Conservation (phyloP, 352 stramenopile genomes). For the Pythium apleroticum region DNA sequence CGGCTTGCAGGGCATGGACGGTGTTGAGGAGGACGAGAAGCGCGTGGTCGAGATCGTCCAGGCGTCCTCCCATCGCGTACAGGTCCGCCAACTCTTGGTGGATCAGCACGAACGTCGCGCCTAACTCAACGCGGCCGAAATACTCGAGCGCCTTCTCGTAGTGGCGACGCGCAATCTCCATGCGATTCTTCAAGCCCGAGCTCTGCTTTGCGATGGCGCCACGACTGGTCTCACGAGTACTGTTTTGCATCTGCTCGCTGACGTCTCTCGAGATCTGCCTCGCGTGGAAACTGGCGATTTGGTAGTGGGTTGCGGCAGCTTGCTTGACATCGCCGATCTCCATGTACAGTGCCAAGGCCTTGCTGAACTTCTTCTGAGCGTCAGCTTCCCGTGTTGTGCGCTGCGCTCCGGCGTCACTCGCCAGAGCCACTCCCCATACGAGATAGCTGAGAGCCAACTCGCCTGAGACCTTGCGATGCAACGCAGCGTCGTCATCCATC, state of each 20-base stretch:
- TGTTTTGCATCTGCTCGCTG: conserved; percentile 13
- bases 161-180: conserved; percentile 82
- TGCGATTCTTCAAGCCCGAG: conserved; percentile 47
- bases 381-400: conserved; percentile 46
- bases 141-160: conserved; percentile 85
- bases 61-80: conserved; percentile 59
- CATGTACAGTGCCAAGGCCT: conserved; percentile 69
- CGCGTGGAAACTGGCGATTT: conserved; percentile 80
- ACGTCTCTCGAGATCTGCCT: conserved; percentile 51
- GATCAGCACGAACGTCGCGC: conserved; percentile 81
- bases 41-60: conserved; percentile 78
- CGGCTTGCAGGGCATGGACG: conserved; percentile 56
- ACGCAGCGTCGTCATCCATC: conserved; percentile 46
- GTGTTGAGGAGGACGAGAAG: conserved; percentile 77
- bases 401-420: conserved; percentile 23
- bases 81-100: conserved; percentile 79
- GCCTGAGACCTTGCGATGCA: conserved; percentile 75
- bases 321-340: conserved; percentile 76
- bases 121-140: conserved; percentile 67
- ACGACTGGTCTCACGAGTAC: not conserved
- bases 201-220: conserved; percentile 7
- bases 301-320: conserved; percentile 77
- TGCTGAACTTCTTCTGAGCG: conserved; percentile 63
- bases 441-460: conserved; percentile 81
- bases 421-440: conserved; percentile 73